Conservation (phyloP, 176 grass and related monocot genomes). For the Oropetium thomaeum region DNA sequence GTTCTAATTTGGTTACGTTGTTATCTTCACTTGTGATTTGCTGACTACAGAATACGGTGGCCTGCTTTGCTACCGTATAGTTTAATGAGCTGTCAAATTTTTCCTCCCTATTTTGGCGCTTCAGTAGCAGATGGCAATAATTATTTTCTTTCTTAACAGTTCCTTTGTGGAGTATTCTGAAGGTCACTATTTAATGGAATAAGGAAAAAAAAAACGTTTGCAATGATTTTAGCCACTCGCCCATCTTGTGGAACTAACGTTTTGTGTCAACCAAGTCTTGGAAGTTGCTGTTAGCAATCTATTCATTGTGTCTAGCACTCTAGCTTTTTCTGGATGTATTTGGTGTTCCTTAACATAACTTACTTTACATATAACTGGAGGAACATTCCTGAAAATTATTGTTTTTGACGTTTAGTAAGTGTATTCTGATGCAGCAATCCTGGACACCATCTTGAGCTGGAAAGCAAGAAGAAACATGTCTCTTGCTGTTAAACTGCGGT, state of each 20-base stretch:
- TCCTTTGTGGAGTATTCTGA: background rate
- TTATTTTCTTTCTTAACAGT: background rate
- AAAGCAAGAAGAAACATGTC: constrained; percentile 99
- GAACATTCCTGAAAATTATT: background rate
- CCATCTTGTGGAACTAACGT: background rate
- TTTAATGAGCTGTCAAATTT: background rate
- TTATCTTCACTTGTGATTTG: background rate
- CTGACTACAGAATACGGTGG: background rate
- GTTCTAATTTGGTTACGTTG: background rate
- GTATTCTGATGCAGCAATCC: constrained; percentile 58
- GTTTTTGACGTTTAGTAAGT: background rate
- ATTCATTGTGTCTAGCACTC: background rate
- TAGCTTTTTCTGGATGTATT: background rate
- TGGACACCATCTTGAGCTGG: constrained; percentile 84
- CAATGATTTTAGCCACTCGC: background rate
- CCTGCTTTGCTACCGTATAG: background rate
- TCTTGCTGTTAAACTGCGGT: constrained; percentile 79
- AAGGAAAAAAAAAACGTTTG: background rate
- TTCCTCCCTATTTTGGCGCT: background rate
- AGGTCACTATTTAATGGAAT: background rate
- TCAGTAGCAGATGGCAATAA: background rate
- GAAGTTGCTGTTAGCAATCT: background rate
- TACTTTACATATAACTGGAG: constrained; percentile 12
- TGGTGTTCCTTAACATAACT: background rate
- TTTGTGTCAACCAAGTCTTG: constrained; percentile 8